Percentiles rank a stretch among this genome's conserved stretches.
These are phyloP conservation scores for Candida nonsorbophila DNA, from an alignment of 805 yeast species.

Conservation along the genomic window DNA sequence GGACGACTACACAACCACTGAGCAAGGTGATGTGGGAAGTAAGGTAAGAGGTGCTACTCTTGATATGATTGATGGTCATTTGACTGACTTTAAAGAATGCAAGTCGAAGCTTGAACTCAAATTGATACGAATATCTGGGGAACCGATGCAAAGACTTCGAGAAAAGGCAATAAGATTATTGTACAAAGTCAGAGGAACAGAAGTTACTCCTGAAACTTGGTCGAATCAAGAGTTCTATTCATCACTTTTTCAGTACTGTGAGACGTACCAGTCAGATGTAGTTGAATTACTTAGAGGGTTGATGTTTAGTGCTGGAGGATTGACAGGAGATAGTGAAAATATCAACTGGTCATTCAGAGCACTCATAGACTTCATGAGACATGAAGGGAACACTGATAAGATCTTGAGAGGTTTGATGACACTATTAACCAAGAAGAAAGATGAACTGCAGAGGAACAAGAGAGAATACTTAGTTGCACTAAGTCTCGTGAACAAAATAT, in stretches of 20 bases:
- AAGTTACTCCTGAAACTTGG: conserved; percentile 1
- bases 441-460: conserved; percentile 6
- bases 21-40: conserved; percentile 91
- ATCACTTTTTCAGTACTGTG: conserved; percentile 13
- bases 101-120: conserved; percentile 6
- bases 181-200: conserved; percentile 16
- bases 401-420: conserved; percentile 12
- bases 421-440: conserved; percentile 12
- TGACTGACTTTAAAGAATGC: conserved; percentile 2
- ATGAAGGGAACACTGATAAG: conserved; percentile 2
- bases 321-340: conserved; percentile 42
- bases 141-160: conserved; percentile 55
- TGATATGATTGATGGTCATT: conserved; percentile 26
- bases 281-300: conserved; percentile 51
- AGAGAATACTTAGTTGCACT: conserved; percentile 20
- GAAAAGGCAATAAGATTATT: conserved; percentile 31
- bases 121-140: conserved; percentile 56
- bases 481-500: conserved; percentile 28
- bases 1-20: conserved; percentile 73
- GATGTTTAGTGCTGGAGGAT: conserved; percentile 51
- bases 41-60: conserved; percentile 55
- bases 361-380: conserved; percentile 14
- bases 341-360: conserved; percentile 37
- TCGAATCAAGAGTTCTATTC: no score
- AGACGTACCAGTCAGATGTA: not conserved